These are phyloP conservation scores for Salvia miltiorrhiza DNA, from an alignment of 257 asterid genomes.

Conservation along the genomic window DNA sequence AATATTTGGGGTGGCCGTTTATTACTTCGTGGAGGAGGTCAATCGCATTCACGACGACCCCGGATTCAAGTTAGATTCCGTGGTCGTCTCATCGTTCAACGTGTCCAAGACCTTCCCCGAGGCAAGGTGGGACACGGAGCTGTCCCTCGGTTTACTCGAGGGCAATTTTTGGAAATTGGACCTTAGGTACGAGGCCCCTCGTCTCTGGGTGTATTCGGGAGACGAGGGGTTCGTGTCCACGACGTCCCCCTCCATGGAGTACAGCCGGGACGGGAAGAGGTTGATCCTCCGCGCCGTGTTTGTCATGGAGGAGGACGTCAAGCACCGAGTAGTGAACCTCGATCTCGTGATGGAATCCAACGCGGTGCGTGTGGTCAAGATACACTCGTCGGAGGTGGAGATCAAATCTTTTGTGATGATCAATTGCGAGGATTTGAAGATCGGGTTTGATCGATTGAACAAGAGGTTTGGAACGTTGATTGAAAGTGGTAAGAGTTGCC, in stretches of 20 bases:
- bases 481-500: not conserved
- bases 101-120: not conserved
- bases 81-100: not conserved
- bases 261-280: not conserved
- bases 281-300: not conserved
- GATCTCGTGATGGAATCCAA: not conserved
- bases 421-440: slow-evolving; percentile 7
- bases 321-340: not conserved
- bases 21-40: not conserved
- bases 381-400: not conserved
- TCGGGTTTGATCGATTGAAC: not conserved
- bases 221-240: not conserved
- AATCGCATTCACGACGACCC: not conserved
- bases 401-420: not conserved
- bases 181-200: not conserved
- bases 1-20: not conserved
- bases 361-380: not conserved
- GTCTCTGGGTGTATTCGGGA: not conserved
- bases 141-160: not conserved
- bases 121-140: not conserved
- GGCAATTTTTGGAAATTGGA: not conserved
- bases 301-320: not conserved
- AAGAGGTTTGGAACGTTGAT: not conserved
- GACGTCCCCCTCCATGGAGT: not conserved
- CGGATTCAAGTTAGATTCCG: not conserved